Base-by-base conservation (phyloP, 129 eudicot species). In the Lactuca saligna region DNA sequence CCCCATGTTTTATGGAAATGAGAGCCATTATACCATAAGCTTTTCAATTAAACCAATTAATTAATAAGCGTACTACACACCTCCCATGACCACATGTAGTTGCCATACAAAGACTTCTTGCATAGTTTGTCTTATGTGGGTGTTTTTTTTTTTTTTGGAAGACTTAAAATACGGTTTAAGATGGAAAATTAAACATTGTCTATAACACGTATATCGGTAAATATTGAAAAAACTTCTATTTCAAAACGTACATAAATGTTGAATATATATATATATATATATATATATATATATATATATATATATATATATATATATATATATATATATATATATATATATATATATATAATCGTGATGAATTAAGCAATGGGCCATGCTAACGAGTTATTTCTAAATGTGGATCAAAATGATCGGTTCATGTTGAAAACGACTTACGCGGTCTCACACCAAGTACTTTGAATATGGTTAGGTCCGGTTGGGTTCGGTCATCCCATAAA, bases 1-100 rank as follows among this genome's bases (percentile, higher is more conserved):
- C 38, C 74, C 80, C 80, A 76, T 69, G 81, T 76, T 69, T 76
- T 4, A 53, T 76, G 65, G 35, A 76, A 69, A 76, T 76, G 81
- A 76, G 70, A 39, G 54, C 71, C 75, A 76, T 76, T 76, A 76
- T 53, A 29, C 53, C 38, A 68, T 61, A 51, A 76, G 54, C 35
- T 49, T 51, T 69, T 69, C 51, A 53, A 76, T 57, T 44, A 75
- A 57, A 46, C 56, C 44, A 63, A 76, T 61, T 51, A 60, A 61
- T 29, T 51, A 60, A 68, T 29, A 76, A 61, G 57, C 54, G 57
- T 44, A 75, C 14, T 76, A 76, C 80, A 76, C 61, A 76, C 74
- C 64, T 68, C 80, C 80, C 75, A 68, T 76, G 39, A 76, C 35
- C 73, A 75, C 74, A 75, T 75, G 75, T 75, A 60, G 80, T 61